Base-by-base conservation (phyloP, 2,329 filamentous ascomycete species). In the Massarina eburnea region DNA sequence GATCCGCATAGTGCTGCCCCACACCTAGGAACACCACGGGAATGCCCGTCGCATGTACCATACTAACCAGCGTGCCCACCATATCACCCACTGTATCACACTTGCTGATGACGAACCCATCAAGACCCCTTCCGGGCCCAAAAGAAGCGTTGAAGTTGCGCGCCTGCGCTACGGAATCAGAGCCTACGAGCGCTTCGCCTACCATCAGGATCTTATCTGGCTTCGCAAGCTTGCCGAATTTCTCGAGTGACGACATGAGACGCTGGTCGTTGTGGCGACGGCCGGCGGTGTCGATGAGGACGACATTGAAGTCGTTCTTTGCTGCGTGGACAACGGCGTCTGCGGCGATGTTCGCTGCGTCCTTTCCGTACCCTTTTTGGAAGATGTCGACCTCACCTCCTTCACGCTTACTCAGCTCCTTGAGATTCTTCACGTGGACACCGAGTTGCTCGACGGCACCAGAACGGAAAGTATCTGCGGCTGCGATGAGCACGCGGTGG, bases 131-230 rank as follows among this genome's bases (percentile, higher is more conserved):
- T 12, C 84, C 85, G 4, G 82, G 78, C 24, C 94, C 95, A 73
- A 99, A 97, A 2, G 89, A 88, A 29, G 86, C 84, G 66, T 96
- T 96, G 76, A 99, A 99, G 74, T 96, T 96, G 61, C 91, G 82
- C 3, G 95, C 94, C 73, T 99, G 94, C 38, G 91, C 90, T 18
- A 99, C 94, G 3, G 88, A 91, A 71, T 99, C 95, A 4, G 90
- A 96, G 47, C 94, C 94, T 1, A 99, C 95, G 20, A 99, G 81
- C 8, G 94, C 94, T 80, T 88, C 87, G 52, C 83, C 86, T 52
- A 99, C 94, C 91, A 99, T 97, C 67, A 99, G 83, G 54, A 99
- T 96, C 79, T 99, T 97, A 73, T 99, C 92, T 1, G 95, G 95
- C 55, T 92, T 84, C 1, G 94, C 94, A 60, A 97, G 88, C 68